phyloP scores from a whole-genome alignment of 768 basidiomycete species.

The Termitomyces sp. region DNA sequence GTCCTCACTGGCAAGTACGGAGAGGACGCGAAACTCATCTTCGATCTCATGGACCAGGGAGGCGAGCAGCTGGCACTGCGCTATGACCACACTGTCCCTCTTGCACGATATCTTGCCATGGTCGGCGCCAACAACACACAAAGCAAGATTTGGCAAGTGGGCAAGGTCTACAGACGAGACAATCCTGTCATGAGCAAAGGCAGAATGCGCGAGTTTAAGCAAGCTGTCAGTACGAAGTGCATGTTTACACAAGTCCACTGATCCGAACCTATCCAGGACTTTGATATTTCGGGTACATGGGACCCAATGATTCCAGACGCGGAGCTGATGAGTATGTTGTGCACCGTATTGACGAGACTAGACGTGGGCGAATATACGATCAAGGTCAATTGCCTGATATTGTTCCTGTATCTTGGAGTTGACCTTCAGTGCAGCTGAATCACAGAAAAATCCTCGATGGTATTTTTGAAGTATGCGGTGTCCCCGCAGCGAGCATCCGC shows the following conservation, averaged over 20 bases:
- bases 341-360: slow-evolving; percentile 75
- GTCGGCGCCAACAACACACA: slow-evolving; percentile 72
- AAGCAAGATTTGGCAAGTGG: slow-evolving; percentile 93
- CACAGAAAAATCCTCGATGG: slow-evolving; percentile 97
- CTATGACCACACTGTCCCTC: slow-evolving; percentile 96
- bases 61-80: slow-evolving; percentile 93
- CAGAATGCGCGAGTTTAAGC: slow-evolving; percentile 97
- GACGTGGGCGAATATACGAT: slow-evolving; percentile 94
- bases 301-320: slow-evolving; percentile 98
- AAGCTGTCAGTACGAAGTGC: slow-evolving; percentile 61
- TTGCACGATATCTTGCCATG: slow-evolving; percentile 96
- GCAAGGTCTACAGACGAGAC: slow-evolving; percentile 97
- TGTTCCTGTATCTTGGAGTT: not conserved
- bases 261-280: slow-evolving; percentile 55
- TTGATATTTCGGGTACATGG: slow-evolving; percentile 90
- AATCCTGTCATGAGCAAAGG: slow-evolving; percentile 98
- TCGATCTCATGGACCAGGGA: slow-evolving; percentile 96
- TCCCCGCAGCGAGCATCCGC: slow-evolving; percentile 84
- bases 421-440: slow-evolving; percentile 61
- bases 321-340: slow-evolving; percentile 79
- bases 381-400: slow-evolving; percentile 52
- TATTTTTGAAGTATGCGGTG: slow-evolving; percentile 95
- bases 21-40: slow-evolving; percentile 96
- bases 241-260: not conserved
- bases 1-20: slow-evolving; percentile 96